These are phyloP conservation scores for Lumnitzera littorea DNA, from an alignment of 345 rosid genomes.

Conservation along the genomic window DNA sequence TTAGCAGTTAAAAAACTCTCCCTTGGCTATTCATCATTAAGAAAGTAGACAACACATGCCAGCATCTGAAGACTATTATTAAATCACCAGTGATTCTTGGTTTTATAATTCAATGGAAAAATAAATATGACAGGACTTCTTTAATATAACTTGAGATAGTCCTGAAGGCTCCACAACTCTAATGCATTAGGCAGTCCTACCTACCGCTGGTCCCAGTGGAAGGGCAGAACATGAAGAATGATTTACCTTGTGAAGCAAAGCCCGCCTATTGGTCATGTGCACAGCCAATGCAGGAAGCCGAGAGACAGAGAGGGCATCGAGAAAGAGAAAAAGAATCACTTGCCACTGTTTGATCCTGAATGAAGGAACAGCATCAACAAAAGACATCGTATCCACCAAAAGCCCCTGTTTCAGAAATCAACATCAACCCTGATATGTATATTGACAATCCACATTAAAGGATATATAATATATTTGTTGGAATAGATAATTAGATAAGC, in stretches of 20 bases:
- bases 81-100: too few species aligned
- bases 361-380: constrained; percentile 62
- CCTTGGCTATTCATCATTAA: too few species aligned
- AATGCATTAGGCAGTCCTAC: too few species aligned
- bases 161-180: too few species aligned
- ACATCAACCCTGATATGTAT: not conserved
- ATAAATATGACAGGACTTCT: too few species aligned
- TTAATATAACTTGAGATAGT: too few species aligned
- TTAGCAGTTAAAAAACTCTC: too few species aligned
- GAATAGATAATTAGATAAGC: too few species aligned
- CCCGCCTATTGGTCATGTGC: constrained; percentile 36
- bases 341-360: constrained; percentile 70
- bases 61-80: too few species aligned
- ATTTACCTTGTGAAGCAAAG: constrained; percentile 47
- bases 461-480: not conserved
- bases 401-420: constrained; percentile 33
- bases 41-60: too few species aligned
- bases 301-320: constrained; percentile 71
- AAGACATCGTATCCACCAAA: constrained; percentile 81
- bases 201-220: too few species aligned
- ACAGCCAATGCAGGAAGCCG: constrained; percentile 57
- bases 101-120: too few species aligned
- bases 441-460: not conserved
- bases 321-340: constrained; percentile 58
- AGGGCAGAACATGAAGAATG: not conserved